A percentile compares a stretch with the other conserved stretches of the same genome.
phyloP scores from a whole-genome alignment of 2,329 filamentous ascomycete genomes.

The Penicillium decumbens region DNA sequence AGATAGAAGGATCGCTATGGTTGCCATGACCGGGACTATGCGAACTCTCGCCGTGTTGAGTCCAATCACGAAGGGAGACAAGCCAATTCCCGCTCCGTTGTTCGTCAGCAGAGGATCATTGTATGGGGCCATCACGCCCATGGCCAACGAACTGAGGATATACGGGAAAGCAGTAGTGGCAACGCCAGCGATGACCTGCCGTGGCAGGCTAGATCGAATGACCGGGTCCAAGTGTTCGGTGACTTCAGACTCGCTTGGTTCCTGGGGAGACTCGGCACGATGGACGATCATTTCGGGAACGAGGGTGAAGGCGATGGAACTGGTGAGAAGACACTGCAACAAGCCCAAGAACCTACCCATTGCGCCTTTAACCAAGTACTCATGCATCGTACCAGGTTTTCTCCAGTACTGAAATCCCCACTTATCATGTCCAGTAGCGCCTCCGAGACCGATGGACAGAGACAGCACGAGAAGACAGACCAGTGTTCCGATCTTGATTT shows the following conservation, averaged over 20 bases:
- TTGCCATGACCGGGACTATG: conserved; percentile 64
- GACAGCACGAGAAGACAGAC: conserved; percentile 47
- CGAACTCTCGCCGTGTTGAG: conserved; percentile 53
- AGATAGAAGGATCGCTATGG: conserved; percentile 68
- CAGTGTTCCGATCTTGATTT: conserved; percentile 48
- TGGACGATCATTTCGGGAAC: conserved; percentile 53
- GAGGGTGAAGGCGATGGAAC: conserved; percentile 51
- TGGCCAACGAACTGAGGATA: conserved; percentile 52
- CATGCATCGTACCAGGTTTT: conserved; percentile 46
- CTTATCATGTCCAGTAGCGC: conserved; percentile 44
- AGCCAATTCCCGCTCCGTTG: conserved; percentile 51
- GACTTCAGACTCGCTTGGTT: not conserved
- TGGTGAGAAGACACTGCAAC: conserved; percentile 48
- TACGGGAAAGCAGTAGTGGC: conserved; percentile 57
- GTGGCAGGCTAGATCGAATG: conserved; percentile 51
- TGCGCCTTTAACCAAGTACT: conserved; percentile 45
- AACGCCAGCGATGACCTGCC: conserved; percentile 51
- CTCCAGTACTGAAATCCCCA: conserved; percentile 52
- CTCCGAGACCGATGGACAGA: conserved; percentile 51
- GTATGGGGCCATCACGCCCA: conserved; percentile 57
- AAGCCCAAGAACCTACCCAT: conserved; percentile 49
- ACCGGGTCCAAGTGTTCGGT: conserved; percentile 44
- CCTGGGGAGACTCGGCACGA: conserved; percentile 41
- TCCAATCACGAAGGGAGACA: conserved; percentile 44
- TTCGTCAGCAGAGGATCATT: conserved; percentile 51